Conservation (phyloP, 768 basidiomycete genomes). For the Tubosaeta sp. region DNA sequence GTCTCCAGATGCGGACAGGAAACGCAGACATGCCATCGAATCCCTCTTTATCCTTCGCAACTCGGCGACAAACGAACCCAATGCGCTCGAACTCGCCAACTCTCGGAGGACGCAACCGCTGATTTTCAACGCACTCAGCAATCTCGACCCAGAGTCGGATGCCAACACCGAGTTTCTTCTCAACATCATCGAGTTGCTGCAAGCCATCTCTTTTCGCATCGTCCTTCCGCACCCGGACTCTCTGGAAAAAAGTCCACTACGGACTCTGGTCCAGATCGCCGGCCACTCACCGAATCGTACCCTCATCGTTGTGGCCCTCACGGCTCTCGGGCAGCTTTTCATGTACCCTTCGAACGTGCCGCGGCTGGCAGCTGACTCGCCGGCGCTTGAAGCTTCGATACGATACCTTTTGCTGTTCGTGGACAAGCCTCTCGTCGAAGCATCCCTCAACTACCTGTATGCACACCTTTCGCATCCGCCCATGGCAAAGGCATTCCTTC, state of each 20-base stretch:
- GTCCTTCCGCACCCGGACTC: slow-evolving; percentile 33
- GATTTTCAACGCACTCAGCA: slow-evolving; percentile 59
- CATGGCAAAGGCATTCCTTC: slow-evolving; percentile 74
- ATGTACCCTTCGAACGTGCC: slow-evolving; percentile 54
- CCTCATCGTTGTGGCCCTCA: slow-evolving; percentile 63
- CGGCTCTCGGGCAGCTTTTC: slow-evolving; percentile 57
- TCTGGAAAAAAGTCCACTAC: slow-evolving; percentile 48
- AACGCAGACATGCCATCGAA: slow-evolving; percentile 76
- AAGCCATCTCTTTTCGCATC: slow-evolving; percentile 51
- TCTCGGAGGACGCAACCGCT: slow-evolving; percentile 63
- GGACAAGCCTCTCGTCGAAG: slow-evolving; percentile 67
- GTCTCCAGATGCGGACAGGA: slow-evolving; percentile 45
- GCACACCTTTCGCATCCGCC: slow-evolving; percentile 68
- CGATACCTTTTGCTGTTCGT: slow-evolving; percentile 69
- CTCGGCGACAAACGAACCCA: slow-evolving; percentile 64
- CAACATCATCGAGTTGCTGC: slow-evolving; percentile 67
- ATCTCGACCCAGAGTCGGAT: slow-evolving; percentile 58
- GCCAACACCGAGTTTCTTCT: slow-evolving; percentile 69
- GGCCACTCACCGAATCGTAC: slow-evolving; percentile 66
- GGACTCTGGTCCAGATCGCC: slow-evolving; percentile 51
- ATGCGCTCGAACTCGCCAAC: slow-evolving; percentile 54
- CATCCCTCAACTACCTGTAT: slow-evolving; percentile 71
- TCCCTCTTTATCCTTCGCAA: slow-evolving; percentile 87
- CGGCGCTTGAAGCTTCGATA: slow-evolving; percentile 59
- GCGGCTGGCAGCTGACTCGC: slow-evolving; percentile 52